phyloP scores from a whole-genome alignment of 768 basidiomycete species.

The Agaricus blazei region DNA sequence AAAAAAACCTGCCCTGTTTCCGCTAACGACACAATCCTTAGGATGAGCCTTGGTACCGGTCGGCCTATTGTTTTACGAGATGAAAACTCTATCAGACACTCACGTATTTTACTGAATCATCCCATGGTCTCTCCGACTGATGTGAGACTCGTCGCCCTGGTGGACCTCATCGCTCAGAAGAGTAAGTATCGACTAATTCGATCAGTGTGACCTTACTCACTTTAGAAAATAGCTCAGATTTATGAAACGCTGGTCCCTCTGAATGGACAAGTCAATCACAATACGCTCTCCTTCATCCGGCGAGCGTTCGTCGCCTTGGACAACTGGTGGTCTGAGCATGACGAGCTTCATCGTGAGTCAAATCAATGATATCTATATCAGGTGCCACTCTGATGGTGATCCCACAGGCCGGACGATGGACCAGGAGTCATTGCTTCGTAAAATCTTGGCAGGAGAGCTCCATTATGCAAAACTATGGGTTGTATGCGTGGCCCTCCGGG shows the following conservation, averaged over 20 bases:
- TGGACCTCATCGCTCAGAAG: constrained; percentile 89
- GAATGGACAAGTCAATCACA: constrained; percentile 81
- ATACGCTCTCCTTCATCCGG: constrained; percentile 81
- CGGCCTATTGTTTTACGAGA: constrained; percentile 87
- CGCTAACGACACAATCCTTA: constrained; percentile 20
- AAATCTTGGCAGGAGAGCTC: constrained; percentile 83
- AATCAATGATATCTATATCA: neutral
- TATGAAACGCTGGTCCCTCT: constrained; percentile 85
- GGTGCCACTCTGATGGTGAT: constrained; percentile 6
- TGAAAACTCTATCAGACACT: constrained; percentile 82
- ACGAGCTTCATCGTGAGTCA: constrained; percentile 70
- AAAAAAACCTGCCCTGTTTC: neutral
- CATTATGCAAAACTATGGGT: constrained; percentile 95
- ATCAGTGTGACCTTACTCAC: neutral
- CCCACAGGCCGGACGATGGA: constrained; percentile 69
- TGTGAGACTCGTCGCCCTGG: constrained; percentile 79
- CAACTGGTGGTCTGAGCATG: constrained; percentile 89
- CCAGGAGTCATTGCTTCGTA: constrained; percentile 79
- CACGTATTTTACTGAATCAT: constrained; percentile 75
- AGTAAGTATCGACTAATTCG: constrained; percentile 42
- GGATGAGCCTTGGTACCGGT: constrained; percentile 90
- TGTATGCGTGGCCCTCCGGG: constrained; percentile 86
- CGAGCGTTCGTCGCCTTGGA: constrained; percentile 83
- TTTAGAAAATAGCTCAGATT: constrained; percentile 70
- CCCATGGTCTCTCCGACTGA: constrained; percentile 89